phyloP scores from a whole-genome alignment of 75 land plant genomes.

The Cupressus sempervirens region DNA sequence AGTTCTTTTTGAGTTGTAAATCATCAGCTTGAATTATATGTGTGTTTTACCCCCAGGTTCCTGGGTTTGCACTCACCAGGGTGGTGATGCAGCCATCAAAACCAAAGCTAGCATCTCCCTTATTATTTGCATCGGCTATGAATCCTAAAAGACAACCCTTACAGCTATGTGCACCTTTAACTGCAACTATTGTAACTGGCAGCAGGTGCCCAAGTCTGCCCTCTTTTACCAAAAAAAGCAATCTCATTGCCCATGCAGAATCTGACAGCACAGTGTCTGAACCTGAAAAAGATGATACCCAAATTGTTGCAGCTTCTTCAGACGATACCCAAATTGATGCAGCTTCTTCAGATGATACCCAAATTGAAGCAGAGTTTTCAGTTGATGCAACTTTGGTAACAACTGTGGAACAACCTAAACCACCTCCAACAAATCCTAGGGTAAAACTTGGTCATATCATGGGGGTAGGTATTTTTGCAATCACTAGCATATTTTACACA shows the following conservation, averaged over 20 bases:
- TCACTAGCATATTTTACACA: background rate
- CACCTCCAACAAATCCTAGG: conserved; percentile 31
- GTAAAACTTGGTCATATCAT: conserved; percentile 70
- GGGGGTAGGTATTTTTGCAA: conserved; percentile 47
- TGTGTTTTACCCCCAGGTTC: conserved; percentile 7
- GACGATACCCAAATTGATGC: background rate
- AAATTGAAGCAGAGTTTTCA: background rate
- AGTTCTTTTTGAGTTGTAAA: background rate
- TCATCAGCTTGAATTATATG: background rate
- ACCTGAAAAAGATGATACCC: conserved; percentile 4
- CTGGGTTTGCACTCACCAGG: background rate
- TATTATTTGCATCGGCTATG: conserved; percentile 3
- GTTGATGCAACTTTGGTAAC: conserved; percentile 18
- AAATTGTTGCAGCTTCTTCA: background rate
- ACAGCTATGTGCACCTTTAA: conserved; percentile 7
- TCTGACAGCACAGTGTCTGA: background rate
- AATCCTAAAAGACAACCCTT: conserved; percentile 2
- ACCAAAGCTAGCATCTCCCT: background rate
- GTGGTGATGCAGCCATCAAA: background rate
- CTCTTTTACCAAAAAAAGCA: background rate
- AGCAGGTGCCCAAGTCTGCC: background rate
- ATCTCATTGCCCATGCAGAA: conserved; percentile 5
- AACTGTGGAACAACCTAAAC: conserved; percentile 17
- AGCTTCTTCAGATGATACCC: background rate
- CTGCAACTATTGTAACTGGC: background rate